These are phyloP conservation scores for Lactarius pseudohatsudake DNA, from an alignment of 768 basidiomycete genomes.

Conservation along the genomic window DNA sequence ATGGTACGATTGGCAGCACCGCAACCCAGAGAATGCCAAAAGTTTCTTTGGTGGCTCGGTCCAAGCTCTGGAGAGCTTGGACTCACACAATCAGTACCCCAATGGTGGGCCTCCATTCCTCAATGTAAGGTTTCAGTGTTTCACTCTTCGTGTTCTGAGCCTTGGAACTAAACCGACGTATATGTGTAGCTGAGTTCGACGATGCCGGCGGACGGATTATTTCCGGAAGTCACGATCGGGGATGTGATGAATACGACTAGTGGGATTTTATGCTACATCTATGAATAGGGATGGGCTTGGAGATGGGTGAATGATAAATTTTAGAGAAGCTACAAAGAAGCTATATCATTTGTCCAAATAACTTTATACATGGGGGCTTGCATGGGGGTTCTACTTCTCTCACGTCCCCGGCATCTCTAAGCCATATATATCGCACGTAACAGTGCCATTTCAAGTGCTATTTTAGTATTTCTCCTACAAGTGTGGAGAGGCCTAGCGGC, in stretches of 20 bases:
- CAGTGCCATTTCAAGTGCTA: no score
- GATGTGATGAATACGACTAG: constrained; percentile 37
- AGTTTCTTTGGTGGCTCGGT: constrained; percentile 38
- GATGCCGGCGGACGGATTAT: constrained; percentile 36
- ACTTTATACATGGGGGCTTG: background rate
- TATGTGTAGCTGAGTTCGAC: constrained; percentile 31
- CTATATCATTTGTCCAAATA: background rate
- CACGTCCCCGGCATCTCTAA: no score
- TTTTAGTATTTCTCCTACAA: background rate
- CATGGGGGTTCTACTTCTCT: no score
- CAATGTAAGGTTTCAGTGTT: constrained; percentile 22
- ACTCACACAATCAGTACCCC: constrained; percentile 32
- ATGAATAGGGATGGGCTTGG: constrained; percentile 31
- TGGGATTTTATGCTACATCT: constrained; percentile 39
- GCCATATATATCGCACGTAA: background rate
- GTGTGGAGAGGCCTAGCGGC: no score
- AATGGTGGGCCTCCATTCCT: constrained; percentile 34
- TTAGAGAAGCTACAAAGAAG: background rate
- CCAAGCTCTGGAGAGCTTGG: constrained; percentile 31
- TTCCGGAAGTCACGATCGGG: constrained; percentile 30
- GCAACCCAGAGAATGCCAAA: constrained; percentile 31
- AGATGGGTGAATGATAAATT: background rate
- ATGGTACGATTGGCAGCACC: constrained; percentile 41
- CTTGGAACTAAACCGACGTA: background rate
- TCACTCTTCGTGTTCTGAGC: background rate